Evolutionary conservation across 495 filamentous ascomycete genomes (phyloP).

Genomic region (Tirmania nivea): DNA sequence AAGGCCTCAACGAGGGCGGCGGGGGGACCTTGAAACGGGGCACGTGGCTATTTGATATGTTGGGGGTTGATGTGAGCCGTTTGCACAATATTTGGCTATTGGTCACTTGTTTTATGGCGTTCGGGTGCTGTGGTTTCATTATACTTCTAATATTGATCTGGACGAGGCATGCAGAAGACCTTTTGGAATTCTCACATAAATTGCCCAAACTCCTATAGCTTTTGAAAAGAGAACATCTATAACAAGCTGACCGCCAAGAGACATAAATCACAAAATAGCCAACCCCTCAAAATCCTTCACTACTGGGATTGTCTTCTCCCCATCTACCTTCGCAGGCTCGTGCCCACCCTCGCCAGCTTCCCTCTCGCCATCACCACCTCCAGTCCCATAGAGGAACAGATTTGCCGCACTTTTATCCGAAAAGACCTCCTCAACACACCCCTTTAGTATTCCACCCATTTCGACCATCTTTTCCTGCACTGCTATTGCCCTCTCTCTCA

Average conservation of each 20-base stretch:
- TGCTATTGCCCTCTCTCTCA: slow-evolving; percentile 67
- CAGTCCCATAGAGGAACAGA: slow-evolving; percentile 5
- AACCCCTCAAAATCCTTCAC: slow-evolving; percentile 24
- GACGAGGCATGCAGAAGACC: no score
- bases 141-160: no score
- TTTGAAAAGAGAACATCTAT: no score
- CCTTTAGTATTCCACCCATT: slow-evolving; percentile 43
- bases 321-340: slow-evolving; percentile 18
- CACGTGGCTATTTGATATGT: no score
- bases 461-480: slow-evolving; percentile 50
- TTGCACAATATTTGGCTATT: no score
- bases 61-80: no score
- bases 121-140: no score
- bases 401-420: slow-evolving; percentile 17
- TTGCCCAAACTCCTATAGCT: no score
- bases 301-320: slow-evolving; percentile 22
- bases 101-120: no score
- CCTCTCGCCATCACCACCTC: slow-evolving; percentile 11
- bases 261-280: background rate
- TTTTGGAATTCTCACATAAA: no score
- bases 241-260: no score
- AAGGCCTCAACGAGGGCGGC: background rate
- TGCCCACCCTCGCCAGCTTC: slow-evolving; percentile 21
- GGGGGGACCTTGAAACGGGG: no score
- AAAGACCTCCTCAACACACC: slow-evolving; percentile 48